A percentile compares a stretch with the other conserved stretches of the same genome.
phyloP scores from a whole-genome alignment of 23 red algal genomes.

The Cyanidioschyzon merolae region DNA sequence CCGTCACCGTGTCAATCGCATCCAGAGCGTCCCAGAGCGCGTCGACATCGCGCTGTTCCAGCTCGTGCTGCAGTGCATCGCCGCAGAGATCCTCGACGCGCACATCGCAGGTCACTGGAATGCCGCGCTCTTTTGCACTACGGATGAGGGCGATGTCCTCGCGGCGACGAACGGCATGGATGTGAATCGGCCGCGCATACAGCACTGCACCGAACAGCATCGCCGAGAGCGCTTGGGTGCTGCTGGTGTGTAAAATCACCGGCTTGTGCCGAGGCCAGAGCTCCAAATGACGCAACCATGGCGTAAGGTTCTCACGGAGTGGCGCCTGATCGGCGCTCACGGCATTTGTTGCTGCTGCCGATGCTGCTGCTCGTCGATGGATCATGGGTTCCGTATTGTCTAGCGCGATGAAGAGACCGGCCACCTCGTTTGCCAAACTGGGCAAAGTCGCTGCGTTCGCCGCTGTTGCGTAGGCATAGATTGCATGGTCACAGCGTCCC shows the following conservation, averaged over 20 bases:
- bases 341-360: constrained; percentile 4
- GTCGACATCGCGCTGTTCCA: constrained; percentile 45
- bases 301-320: background rate
- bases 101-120: constrained; percentile 81
- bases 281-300: constrained; percentile 74
- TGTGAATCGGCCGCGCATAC: constrained; percentile 41
- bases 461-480: constrained; percentile 42
- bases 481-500: constrained; percentile 27
- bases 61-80: constrained; percentile 15
- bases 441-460: constrained; percentile 46
- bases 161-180: constrained; percentile 29
- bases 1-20: constrained; percentile 70
- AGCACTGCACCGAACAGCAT: constrained; percentile 81
- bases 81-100: constrained; percentile 65
- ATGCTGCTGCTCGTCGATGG: too few species aligned
- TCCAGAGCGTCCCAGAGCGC: constrained; percentile 89
- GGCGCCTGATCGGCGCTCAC: constrained; percentile 23
- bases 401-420: constrained; percentile 36
- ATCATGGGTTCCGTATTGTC: background rate
- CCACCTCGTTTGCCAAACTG: constrained; percentile 23
- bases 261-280: constrained; percentile 58
- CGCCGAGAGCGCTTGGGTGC: constrained; percentile 37
- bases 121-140: constrained; percentile 46
- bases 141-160: constrained; percentile 66
- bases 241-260: constrained; percentile 37